Percentiles rank a stretch among this genome's conserved stretches.
Conservation (phyloP, 2,329 filamentous ascomycete species). For the Claviceps pusilla region DNA sequence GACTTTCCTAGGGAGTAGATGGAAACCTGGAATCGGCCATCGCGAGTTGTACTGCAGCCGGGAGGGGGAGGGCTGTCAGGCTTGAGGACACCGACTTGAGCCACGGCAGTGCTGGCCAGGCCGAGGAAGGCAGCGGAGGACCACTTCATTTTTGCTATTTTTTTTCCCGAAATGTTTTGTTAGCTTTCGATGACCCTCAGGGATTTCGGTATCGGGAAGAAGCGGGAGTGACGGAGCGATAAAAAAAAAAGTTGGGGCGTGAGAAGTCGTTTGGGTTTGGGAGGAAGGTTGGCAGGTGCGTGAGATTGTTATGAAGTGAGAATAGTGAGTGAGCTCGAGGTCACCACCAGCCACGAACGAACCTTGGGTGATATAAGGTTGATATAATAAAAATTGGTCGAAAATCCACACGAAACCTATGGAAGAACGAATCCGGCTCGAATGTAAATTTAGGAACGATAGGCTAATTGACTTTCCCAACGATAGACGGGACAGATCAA, state of each 20-base stretch:
- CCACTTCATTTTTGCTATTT: conserved; percentile 22
- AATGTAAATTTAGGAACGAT: conserved; percentile 2
- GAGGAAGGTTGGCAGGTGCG: background rate
- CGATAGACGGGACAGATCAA: conserved; percentile 23
- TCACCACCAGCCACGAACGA: background rate
- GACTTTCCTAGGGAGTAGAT: conserved; percentile 24
- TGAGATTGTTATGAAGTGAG: background rate
- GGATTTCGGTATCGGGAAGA: too few species aligned
- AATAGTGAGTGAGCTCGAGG: background rate
- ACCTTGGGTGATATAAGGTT: conserved; percentile 2
- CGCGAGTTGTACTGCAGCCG: conserved; percentile 35
- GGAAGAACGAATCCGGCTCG: background rate
- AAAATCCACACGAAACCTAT: background rate
- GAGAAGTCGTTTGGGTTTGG: too few species aligned
- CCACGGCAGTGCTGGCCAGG: conserved; percentile 28
- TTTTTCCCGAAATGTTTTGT: background rate
- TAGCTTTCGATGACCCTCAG: background rate
- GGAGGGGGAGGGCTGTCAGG: conserved; percentile 33
- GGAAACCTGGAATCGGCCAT: conserved; percentile 44
- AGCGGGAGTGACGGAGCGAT: too few species aligned
- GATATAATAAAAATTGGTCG: background rate
- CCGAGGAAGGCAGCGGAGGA: conserved; percentile 15
- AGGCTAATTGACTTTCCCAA: conserved; percentile 6
- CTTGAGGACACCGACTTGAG: conserved; percentile 29
- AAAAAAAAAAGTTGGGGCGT: too few species aligned